These are phyloP conservation scores for Dothistroma pini DNA, from an alignment of 2,329 filamentous ascomycete species.

Conservation along the genomic window DNA sequence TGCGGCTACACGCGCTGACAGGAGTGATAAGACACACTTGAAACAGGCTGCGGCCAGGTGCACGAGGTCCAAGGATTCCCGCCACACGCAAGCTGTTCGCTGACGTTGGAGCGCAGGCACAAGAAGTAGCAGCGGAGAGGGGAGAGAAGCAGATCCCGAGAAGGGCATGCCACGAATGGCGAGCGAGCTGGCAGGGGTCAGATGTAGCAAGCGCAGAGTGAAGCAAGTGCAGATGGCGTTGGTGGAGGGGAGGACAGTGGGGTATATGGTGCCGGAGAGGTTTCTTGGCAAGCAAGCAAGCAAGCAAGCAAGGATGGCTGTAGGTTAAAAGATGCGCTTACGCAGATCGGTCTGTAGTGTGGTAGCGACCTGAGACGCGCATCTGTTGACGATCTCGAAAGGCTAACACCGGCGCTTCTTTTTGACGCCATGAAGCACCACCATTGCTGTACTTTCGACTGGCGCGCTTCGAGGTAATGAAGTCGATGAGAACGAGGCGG, in stretches of 20 bases:
- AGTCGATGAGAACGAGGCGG: background rate
- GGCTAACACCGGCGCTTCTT: background rate
- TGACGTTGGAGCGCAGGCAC: constrained; percentile 20
- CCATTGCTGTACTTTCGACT: background rate
- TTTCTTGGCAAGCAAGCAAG: constrained; percentile 13
- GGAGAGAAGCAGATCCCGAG: constrained; percentile 8
- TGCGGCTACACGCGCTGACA: constrained; percentile 18
- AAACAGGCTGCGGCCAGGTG: constrained; percentile 19
- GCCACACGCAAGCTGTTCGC: constrained; percentile 19
- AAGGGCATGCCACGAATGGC: constrained; percentile 5
- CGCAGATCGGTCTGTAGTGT: constrained; percentile 17
- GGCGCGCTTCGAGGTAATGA: background rate
- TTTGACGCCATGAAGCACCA: background rate
- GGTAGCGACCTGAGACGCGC: constrained; percentile 9
- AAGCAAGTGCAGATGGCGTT: constrained; percentile 5
- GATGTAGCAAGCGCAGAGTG: constrained; percentile 7
- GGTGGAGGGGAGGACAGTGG: constrained; percentile 15
- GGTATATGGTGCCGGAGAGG: constrained; percentile 4
- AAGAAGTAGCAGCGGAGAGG: constrained; percentile 13
- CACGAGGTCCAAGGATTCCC: constrained; percentile 16
- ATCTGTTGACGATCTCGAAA: constrained; percentile 4
- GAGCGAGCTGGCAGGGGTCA: constrained; percentile 4
- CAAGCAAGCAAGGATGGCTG: constrained; percentile 16
- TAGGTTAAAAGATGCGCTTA: constrained; percentile 13
- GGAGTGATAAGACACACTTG: constrained; percentile 19